Base-by-base conservation (phyloP, 1,284 basidiomycete species). In the Bjerkandera adusta region DNA sequence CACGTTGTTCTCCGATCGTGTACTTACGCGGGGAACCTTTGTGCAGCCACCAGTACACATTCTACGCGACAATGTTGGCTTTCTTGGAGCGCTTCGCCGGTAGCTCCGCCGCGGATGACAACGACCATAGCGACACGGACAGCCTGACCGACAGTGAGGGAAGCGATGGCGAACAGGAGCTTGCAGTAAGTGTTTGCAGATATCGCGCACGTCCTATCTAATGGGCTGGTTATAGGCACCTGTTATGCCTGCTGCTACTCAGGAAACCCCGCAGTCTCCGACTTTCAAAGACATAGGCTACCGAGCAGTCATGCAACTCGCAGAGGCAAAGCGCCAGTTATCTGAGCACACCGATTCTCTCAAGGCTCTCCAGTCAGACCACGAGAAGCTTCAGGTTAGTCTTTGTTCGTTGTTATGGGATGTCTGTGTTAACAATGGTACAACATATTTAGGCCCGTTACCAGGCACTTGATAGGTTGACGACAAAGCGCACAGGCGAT, bases 241-340 rank as follows among this genome's bases (percentile, higher is more conserved):
- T n/a, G 10, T 10, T 10, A 30, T 30, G 29, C 29, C 10, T 30
- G 29, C n/a, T 30, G 15, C 10, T 10, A 30, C 29, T 30, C 29
- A 30, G 15, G 29, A 30, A 30, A 15, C n/a, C 10, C 29, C 10
- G 10, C 35, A 24, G 21, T 34, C 5, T 11, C 29, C 16, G 15
- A 45, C 32, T 20, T 36, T 39, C 25, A 36, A 35, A 16, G 26
- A 36, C 13, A 42, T 27, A 27, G 49, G 49, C 7, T 50, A 46
- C 36, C 25, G 32, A 3, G 49, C 49, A 24, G 29, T 50, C 20
- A 43, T 50, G 13, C 49, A 50, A 27, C 49, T 50, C 13, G 49
- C 49, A 5, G 45, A 50, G 16, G 27, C 49, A 18, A 47, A 33
- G 35, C 20, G 22, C 18, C 38, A 43, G 30, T 30, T 37, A 21